A percentile compares a stretch with the other conserved stretches of the same genome.
phyloP scores from a whole-genome alignment of 108 stramenopile species.

The Cyclotella sp. region DNA sequence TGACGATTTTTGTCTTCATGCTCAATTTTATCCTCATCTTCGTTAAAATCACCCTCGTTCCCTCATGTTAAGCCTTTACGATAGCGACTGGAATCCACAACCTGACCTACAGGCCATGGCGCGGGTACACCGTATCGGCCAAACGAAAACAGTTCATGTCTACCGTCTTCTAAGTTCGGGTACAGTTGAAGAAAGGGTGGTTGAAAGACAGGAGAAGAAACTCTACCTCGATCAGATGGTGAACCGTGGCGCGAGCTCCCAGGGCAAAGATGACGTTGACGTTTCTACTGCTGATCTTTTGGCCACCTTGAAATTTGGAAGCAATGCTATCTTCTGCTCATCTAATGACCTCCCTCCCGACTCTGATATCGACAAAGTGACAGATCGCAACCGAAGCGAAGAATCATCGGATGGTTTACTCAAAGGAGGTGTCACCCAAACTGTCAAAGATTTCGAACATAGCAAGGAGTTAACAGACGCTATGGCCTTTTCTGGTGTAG shows the following conservation, averaged over 20 bases:
- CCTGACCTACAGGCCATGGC: conserved; percentile 94
- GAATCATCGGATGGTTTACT: conserved; percentile 52
- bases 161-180: conserved; percentile 86
- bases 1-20: no score
- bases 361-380: conserved; percentile 77
- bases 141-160: conserved; percentile 90
- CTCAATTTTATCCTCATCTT: background rate
- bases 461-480: conserved; percentile 55
- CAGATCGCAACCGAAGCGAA: conserved; percentile 74
- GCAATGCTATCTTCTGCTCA: conserved; percentile 63
- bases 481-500: conserved; percentile 55
- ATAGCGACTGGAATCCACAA: conserved; percentile 93
- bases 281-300: conserved; percentile 69
- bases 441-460: conserved; percentile 60
- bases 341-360: conserved; percentile 65
- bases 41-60: background rate
- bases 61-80: conserved; percentile 48
- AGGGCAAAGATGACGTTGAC: conserved; percentile 67
- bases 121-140: conserved; percentile 95
- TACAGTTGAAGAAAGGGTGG: conserved; percentile 90
- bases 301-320: conserved; percentile 66
- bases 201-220: conserved; percentile 87
- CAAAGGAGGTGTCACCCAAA: conserved; percentile 39
- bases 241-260: conserved; percentile 55
- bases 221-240: conserved; percentile 81